Evolutionary conservation across 306 rosid species (phyloP).

Genomic region (Amphicarpaea edgeworthii): DNA sequence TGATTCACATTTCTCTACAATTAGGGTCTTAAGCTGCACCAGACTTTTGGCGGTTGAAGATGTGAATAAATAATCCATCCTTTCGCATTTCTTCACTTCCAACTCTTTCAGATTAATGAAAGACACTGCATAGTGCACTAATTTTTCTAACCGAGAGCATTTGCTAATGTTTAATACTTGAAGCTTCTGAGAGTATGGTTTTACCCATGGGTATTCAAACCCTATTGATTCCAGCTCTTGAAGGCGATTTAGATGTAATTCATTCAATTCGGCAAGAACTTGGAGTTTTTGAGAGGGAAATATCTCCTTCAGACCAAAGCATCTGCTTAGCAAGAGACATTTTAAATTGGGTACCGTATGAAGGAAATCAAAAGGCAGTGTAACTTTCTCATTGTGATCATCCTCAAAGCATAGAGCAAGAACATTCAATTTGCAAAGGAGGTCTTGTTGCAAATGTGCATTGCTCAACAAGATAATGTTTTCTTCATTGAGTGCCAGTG

Average conservation of each 20-base stretch:
- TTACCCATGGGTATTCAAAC: constrained; percentile 8
- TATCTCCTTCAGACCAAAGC: not conserved
- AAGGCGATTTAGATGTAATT: not conserved
- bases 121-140: not conserved
- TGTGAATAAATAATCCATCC: constrained; percentile 25
- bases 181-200: not conserved
- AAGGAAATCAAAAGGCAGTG: not conserved
- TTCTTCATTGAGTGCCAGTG: not conserved
- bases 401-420: not conserved
- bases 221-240: not conserved
- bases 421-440: not conserved
- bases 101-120: not conserved
- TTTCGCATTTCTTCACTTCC: fast-evolving
- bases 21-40: not conserved
- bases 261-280: not conserved
- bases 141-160: not conserved
- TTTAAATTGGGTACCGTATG: not conserved
- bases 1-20: not conserved
- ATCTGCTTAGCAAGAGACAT: not conserved
- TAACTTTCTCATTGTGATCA: not conserved
- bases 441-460: not conserved
- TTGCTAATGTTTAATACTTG: fast-evolving
- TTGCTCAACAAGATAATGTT: not conserved
- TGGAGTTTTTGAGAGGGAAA: not conserved
- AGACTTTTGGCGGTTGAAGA: constrained; percentile 33